Conservation (phyloP, 1,284 basidiomycete species). For the Athelia psychrophila region DNA sequence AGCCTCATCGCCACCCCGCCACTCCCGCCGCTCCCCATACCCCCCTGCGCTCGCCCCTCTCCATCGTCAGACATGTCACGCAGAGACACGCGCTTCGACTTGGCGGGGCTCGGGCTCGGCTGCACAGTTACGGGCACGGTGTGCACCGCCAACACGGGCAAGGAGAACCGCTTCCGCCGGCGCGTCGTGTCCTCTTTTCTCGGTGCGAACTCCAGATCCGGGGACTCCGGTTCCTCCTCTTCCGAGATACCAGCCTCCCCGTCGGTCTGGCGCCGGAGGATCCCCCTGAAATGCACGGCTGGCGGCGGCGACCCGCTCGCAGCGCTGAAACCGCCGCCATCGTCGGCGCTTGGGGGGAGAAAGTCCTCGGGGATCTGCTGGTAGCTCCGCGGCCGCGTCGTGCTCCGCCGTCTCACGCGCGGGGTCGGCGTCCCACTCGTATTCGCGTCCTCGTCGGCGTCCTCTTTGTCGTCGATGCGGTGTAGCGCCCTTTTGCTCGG, state of each 20-base stretch:
- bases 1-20: slow-evolving; percentile 30
- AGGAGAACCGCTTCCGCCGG: slow-evolving; percentile 65
- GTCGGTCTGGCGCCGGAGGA: slow-evolving; percentile 15
- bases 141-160: slow-evolving; percentile 71
- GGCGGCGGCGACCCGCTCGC: slow-evolving; percentile 21
- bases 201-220: no score
- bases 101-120: slow-evolving; percentile 33
- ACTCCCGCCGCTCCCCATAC: slow-evolving; percentile 18
- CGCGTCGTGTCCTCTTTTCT: slow-evolving; percentile 58
- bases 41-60: slow-evolving; percentile 8
- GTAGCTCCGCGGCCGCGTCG: slow-evolving; percentile 55
- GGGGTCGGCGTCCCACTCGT: slow-evolving; percentile 17
- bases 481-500: slow-evolving; percentile 20
- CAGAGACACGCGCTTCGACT: slow-evolving; percentile 53
- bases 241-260: slow-evolving; percentile 12
- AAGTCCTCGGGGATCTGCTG: slow-evolving; percentile 66
- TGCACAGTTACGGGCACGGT: slow-evolving; percentile 67
- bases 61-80: slow-evolving; percentile 7
- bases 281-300: slow-evolving; percentile 19
- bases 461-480: slow-evolving; percentile 18
- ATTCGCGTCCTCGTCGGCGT: slow-evolving; percentile 13
- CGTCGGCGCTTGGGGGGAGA: slow-evolving; percentile 31
- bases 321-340: slow-evolving; percentile 11
- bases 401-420: slow-evolving; percentile 33
- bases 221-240: slow-evolving; percentile 10